Evolutionary conservation across 2,329 filamentous ascomycete genomes (phyloP), one percentile per base, ranked within the genome.

Genomic region (Fusarium secorum): DNA sequence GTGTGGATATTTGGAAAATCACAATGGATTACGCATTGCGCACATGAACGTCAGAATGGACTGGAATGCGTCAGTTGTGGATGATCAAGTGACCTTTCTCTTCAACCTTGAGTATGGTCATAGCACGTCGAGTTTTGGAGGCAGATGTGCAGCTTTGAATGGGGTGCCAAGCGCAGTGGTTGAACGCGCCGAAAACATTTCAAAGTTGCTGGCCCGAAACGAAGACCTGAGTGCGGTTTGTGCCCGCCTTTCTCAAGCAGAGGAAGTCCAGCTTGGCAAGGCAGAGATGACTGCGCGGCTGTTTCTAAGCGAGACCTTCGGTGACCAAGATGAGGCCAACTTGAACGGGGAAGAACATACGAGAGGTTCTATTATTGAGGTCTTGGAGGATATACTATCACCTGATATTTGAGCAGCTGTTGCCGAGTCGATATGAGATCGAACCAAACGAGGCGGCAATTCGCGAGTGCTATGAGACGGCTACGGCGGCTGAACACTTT

Each of bases 71-170:
- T 77, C 81, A 1, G 79, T 84, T 9, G 75, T 82, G 5, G 87
- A 90, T 30, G 86, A 92, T 3, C 89, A 93, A 71, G 85, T 94
- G 33, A 90, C 87, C 0, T 94, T 92, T 75, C 86, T 97, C 2
- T 97, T 95, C 79, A 91, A 89, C 32, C 81, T 91, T n/a, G 76
- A 81, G 7, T 73, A 83, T 4, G 95, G 95, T 1, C 86, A 90
- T 60, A 95, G 91, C 73, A 89, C 84, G 11, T 91, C 92, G 18
- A 98, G 94, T 77, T 97, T 97, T 76, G 96, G 96, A 1, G 93
- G 90, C 32, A 87, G 88, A 80, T 98, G 96, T 77, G 96, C 96
- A 32, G 90, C 90, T 7, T 88, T 97, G 79, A 98, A 97, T 75
- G 95, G 95, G 2, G 89, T 99, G 18, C 90, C 93, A 33, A 76